Evolutionary conservation across 2,329 filamentous ascomycete genomes (phyloP).

Genomic region (Magnaporthales sp.): DNA sequence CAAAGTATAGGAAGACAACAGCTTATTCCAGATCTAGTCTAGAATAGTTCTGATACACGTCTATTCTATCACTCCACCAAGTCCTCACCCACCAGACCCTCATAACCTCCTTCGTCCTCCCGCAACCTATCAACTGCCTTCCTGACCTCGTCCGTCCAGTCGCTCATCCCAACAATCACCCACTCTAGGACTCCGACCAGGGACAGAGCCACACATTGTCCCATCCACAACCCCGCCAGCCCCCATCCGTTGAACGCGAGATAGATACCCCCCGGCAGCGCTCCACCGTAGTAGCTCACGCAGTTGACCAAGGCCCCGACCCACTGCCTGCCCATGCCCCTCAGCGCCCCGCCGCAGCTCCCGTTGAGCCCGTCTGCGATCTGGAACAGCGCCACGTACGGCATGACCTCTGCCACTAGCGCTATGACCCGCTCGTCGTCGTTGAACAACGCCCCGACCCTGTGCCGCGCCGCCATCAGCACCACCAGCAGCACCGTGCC

Average conservation of each 20-base stretch:
- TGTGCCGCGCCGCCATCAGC: constrained; percentile 61
- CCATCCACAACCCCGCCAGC: constrained; percentile 70
- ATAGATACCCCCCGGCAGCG: constrained; percentile 72
- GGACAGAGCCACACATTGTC: constrained; percentile 73
- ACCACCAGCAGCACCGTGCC: constrained; percentile 59
- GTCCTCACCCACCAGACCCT: not conserved
- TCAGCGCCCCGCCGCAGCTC: constrained; percentile 68
- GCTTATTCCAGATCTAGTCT: too few species aligned
- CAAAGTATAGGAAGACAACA: too few species aligned
- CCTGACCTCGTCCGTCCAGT: constrained; percentile 67
- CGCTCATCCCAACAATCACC: constrained; percentile 66
- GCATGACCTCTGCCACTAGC: constrained; percentile 70
- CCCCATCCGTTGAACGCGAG: constrained; percentile 84
- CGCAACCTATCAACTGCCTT: constrained; percentile 67
- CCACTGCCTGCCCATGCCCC: constrained; percentile 83
- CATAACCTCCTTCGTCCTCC: constrained; percentile 17
- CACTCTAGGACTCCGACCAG: constrained; percentile 72
- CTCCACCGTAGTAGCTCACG: constrained; percentile 75
- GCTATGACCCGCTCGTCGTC: constrained; percentile 62
- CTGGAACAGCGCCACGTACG: constrained; percentile 82
- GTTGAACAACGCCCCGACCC: constrained; percentile 75
- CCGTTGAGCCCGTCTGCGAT: constrained; percentile 84
- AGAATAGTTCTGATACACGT: too few species aligned
- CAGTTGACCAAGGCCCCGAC: constrained; percentile 76
- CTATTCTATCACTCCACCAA: not conserved